These are phyloP conservation scores for Melampsora abietis-canadensis DNA, from an alignment of 1,284 basidiomycete species.

Conservation along the genomic window DNA sequence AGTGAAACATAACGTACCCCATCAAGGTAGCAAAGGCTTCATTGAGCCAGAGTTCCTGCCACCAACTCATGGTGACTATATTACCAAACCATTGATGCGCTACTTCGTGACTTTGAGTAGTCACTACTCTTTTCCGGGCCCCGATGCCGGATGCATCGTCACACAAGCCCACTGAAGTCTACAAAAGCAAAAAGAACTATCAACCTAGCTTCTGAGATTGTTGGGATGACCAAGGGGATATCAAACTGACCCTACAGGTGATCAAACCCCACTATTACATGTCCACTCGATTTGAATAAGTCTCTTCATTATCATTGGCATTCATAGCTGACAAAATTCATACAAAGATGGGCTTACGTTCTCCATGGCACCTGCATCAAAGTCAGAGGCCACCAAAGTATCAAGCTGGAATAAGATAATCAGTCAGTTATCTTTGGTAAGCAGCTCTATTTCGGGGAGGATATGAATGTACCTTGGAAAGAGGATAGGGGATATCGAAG, in stretches of 20 bases:
- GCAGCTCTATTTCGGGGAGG: not conserved
- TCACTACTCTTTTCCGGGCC: constrained; percentile 75
- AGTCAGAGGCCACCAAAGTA: constrained; percentile 68
- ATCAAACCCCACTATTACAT: constrained; percentile 44
- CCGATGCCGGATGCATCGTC: constrained; percentile 73
- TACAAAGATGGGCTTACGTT: constrained; percentile 58
- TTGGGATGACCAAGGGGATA: not conserved
- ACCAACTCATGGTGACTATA: constrained; percentile 63
- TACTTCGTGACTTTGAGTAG: constrained; percentile 73
- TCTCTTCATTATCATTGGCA: not conserved
- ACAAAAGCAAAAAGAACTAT: constrained; percentile 61
- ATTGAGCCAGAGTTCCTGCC: constrained; percentile 56
- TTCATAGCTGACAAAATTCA: too few relatives aligned
- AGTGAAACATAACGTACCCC: constrained; percentile 60
- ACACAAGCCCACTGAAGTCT: constrained; percentile 76
- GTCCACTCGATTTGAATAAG: not conserved
- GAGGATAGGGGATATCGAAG: constrained; percentile 61
- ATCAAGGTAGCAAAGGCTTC: constrained; percentile 78
- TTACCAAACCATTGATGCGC: constrained; percentile 70
- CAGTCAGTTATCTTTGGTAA: not conserved
- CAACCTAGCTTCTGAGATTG: constrained; percentile 1
- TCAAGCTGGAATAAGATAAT: constrained; percentile 60
- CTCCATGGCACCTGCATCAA: constrained; percentile 92
- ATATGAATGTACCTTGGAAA: constrained; percentile 65
- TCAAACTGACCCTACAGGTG: constrained; percentile 36